Evolutionary conservation across 495 filamentous ascomycete species (phyloP).

Genomic region (Lasiosphaeris hirsuta): DNA sequence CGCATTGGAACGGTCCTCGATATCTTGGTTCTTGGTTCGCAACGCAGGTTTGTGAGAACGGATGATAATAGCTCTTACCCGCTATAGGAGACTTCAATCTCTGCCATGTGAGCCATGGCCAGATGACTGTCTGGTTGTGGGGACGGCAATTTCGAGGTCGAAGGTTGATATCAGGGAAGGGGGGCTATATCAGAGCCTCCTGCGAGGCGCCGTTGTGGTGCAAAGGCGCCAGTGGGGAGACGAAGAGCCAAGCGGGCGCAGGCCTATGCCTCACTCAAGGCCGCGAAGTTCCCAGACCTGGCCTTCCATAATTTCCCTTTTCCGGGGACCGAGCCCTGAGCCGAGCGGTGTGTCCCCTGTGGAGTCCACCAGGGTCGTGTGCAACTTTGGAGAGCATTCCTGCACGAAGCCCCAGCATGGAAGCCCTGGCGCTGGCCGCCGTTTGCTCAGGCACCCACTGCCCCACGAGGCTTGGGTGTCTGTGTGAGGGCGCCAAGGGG

Average conservation of each 20-base stretch:
- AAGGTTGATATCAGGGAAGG: slow-evolving; percentile 6
- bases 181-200: slow-evolving; percentile 1
- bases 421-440: too few species aligned
- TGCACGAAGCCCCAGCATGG: neutral
- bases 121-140: slow-evolving; percentile 9
- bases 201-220: neutral
- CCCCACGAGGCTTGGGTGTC: too few species aligned
- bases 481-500: too few species aligned
- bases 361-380: neutral
- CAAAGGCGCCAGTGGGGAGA: neutral
- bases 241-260: neutral
- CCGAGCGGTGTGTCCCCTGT: slow-evolving; percentile 1
- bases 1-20: slow-evolving; percentile 5
- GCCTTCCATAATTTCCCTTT: neutral
- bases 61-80: slow-evolving; percentile 15
- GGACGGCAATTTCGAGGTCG: slow-evolving; percentile 7
- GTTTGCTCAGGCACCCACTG: too few species aligned
- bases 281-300: neutral
- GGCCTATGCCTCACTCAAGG: neutral
- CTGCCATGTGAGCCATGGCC: neutral
- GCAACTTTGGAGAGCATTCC: slow-evolving; percentile 1
- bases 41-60: neutral
- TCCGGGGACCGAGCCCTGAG: slow-evolving; percentile 5
- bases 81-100: slow-evolving; percentile 8
- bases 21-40: slow-evolving; percentile 7